Evolutionary conservation across 1,139 yeast genomes (phyloP), one percentile per base, ranked within the genome.

Genomic region (Candida freyschussii): DNA sequence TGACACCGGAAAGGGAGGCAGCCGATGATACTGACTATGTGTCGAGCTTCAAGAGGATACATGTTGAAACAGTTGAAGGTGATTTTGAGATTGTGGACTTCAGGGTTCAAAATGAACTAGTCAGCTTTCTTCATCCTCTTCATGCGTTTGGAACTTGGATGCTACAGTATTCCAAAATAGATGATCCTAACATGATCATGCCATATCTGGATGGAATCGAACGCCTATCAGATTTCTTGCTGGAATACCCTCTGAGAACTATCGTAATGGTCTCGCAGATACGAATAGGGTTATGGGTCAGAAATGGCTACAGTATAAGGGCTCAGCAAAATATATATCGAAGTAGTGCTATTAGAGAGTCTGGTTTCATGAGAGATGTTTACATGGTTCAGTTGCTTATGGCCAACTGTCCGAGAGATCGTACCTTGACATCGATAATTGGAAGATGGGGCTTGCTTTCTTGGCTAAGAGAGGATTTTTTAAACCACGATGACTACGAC

Each of bases 201-300:
- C 8, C 18, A 5, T 22, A 14, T 3, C 13, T 35, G 5, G 22
- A 7, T 2, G 22, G 32, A 3, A 22, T 23, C 20, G 37, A 27
- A 3, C n/a, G n/a, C n/a, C 13, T 33, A 4, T 17, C 29, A 11
- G 21, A 33, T 22, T 15, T 12, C 6, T 9, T 41, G 15, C 19
- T 41, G 23, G 96, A 86, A 41, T 81, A 82, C 43, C 81, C 96
- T 0, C 59, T 91, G 15, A 67, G 95, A 38, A 81, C 91, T 0
- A 56, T 85, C 20, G 94, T 83, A 0, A 60, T 84, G 14, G 66
- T 80, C 7, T 67, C 89, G 0, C 96, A 91, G 53, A 76, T 87
- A 12, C 74, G 76, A 28, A 69, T 75, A 2, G 95, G 95, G 0
- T 73, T 81, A 41, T 91, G 97, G 97, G 85, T 91, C 4, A 72